Conservation (phyloP, 2,329 filamentous ascomycete genomes). For the Coniochaeta ligniaria region DNA sequence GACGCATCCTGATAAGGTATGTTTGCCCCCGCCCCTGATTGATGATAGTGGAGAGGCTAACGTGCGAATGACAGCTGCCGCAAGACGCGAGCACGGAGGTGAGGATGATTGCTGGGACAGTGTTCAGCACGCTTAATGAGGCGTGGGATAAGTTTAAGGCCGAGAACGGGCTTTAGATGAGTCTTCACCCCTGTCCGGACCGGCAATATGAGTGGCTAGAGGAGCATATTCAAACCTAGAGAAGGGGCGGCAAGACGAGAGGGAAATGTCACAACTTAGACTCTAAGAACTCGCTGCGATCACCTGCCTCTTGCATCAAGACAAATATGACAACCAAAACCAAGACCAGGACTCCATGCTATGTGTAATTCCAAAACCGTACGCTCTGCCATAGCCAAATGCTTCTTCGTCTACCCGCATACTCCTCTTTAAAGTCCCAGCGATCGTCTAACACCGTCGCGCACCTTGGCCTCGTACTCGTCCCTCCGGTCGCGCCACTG, state of each 20-base stretch:
- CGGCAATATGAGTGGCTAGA: not conserved
- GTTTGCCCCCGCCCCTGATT: slow-evolving; percentile 15
- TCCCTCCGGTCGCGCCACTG: slow-evolving; percentile 83
- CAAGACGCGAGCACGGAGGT: slow-evolving; percentile 60
- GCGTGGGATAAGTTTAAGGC: slow-evolving; percentile 68
- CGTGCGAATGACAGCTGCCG: slow-evolving; percentile 40
- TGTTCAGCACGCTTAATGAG: slow-evolving; percentile 64
- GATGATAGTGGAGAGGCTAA: slow-evolving; percentile 5
- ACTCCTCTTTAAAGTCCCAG: slow-evolving; percentile 55
- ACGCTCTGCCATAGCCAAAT: not conserved
- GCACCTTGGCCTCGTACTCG: slow-evolving; percentile 83
- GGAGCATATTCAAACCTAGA: not conserved
- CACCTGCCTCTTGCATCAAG: too few species aligned
- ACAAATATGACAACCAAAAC: not conserved
- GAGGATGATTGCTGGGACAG: slow-evolving; percentile 55
- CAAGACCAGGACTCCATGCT: not conserved
- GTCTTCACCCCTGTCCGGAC: not conserved
- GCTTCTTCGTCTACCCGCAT: not conserved
- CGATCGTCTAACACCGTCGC: slow-evolving; percentile 72
- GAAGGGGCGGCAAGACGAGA: not conserved
- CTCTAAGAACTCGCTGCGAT: not conserved
- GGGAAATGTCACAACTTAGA: not conserved
- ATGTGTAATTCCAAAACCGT: not conserved
- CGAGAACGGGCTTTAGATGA: slow-evolving; percentile 53
- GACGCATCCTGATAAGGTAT: slow-evolving; percentile 97